Conservation (phyloP, 2,329 filamentous ascomycete species). For the Berkeleyomyces basicola region DNA sequence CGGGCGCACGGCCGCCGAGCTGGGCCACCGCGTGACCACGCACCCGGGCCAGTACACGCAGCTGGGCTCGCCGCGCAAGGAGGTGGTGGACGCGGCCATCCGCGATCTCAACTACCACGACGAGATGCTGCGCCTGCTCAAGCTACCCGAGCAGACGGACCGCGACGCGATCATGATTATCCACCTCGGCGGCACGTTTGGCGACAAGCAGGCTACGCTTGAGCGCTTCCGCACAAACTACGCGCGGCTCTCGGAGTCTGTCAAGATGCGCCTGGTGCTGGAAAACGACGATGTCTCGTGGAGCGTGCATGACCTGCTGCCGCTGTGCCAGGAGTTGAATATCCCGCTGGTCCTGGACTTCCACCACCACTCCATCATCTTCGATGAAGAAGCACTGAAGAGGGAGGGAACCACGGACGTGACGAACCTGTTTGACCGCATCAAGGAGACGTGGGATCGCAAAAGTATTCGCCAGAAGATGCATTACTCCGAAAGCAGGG, state of each 20-base stretch:
- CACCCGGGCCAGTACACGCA: constrained; percentile 92
- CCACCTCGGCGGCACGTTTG: constrained; percentile 83
- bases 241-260: constrained; percentile 40
- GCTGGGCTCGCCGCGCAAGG: constrained; percentile 61
- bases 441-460: constrained; percentile 64
- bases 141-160: constrained; percentile 60
- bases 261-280: constrained; percentile 70
- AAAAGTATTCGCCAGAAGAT: constrained; percentile 88
- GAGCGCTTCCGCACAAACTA: constrained; percentile 68
- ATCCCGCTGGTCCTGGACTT: constrained; percentile 87
- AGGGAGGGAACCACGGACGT: constrained; percentile 79
- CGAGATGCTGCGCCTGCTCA: constrained; percentile 64
- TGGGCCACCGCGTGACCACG: constrained; percentile 73
- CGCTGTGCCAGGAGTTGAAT: constrained; percentile 82
- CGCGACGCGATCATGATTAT: constrained; percentile 86
- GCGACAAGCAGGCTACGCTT: constrained; percentile 66
- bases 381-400: constrained; percentile 61
- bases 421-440: constrained; percentile 54
- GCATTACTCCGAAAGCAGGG: constrained; percentile 79
- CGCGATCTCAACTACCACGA: constrained; percentile 79
- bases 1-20: constrained; percentile 57
- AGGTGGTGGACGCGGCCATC: constrained; percentile 60
- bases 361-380: constrained; percentile 91
- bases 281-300: constrained; percentile 92
- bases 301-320: constrained; percentile 81